A percentile compares a stretch with the other conserved stretches of the same genome.
These are phyloP conservation scores for Tolypocladium amazonense DNA, from an alignment of 2,329 filamentous ascomycete species.

Conservation along the genomic window DNA sequence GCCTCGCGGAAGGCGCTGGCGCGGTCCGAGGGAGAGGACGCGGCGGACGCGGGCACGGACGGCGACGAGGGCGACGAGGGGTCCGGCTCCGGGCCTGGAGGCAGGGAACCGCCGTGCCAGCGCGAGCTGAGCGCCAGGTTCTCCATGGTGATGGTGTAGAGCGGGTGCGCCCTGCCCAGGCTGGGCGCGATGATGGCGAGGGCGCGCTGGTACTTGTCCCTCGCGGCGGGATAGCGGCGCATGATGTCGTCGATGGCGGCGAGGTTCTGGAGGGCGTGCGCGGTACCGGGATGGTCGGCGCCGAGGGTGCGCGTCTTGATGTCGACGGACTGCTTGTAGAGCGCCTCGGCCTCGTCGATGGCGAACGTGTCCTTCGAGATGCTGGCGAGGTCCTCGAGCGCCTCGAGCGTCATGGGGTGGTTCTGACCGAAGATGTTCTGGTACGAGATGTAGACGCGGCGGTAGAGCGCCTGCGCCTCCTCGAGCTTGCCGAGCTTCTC, in stretches of 20 bases:
- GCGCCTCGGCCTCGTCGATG: slow-evolving; percentile 15
- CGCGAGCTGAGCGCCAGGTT: slow-evolving; percentile 12
- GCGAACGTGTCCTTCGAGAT: slow-evolving; percentile 12
- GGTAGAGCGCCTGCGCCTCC: slow-evolving; percentile 13
- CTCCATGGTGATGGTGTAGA: slow-evolving; percentile 12
- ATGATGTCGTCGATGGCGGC: slow-evolving; percentile 14
- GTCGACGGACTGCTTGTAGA: slow-evolving; percentile 15
- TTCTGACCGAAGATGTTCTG: slow-evolving; percentile 13
- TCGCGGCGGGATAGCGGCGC: slow-evolving; percentile 10
- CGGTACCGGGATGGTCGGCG: slow-evolving; percentile 11
- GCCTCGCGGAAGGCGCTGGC: slow-evolving; percentile 10
- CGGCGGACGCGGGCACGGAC: background rate
- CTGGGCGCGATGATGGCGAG: slow-evolving; percentile 10
- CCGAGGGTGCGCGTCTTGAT: slow-evolving; percentile 12
- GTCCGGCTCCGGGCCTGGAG: slow-evolving; percentile 1
- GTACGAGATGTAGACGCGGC: slow-evolving; percentile 14
- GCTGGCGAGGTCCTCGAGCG: slow-evolving; percentile 15
- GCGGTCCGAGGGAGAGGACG: slow-evolving; percentile 1
- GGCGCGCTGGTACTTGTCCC: slow-evolving; percentile 10
- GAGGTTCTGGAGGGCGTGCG: slow-evolving; percentile 12
- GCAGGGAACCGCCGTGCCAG: slow-evolving; percentile 5
- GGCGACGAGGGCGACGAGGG: background rate
- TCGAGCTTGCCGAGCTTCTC: slow-evolving; percentile 12
- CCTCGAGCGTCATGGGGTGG: slow-evolving; percentile 15
- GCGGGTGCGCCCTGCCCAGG: slow-evolving; percentile 12